Base-by-base conservation (phyloP, 192 early-diverging fungal species). In the Coemansia asiatica region DNA sequence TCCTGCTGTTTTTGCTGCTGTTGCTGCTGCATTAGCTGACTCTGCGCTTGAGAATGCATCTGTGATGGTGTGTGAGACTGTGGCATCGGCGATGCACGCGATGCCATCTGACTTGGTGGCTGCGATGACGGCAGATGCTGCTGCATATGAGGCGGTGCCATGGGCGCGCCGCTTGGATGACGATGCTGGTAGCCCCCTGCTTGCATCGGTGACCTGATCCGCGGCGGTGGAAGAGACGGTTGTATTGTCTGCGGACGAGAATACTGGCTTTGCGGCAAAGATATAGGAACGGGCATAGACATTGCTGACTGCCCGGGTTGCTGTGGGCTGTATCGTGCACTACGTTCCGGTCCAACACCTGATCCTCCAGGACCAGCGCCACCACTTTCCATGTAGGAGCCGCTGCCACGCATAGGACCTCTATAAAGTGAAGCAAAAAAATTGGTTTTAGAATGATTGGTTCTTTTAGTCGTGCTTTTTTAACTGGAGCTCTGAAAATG, bases 261-360 rank as follows among this genome's bases (percentile, higher is more conserved):
- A 8, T 28, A 28, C 44, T 29, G 59, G 16, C 10, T 18, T 44
- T 49, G 46, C 22, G 71, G 77, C 31, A 53, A 50, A 0, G 59
- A 56, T 38, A 66, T 63, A 5, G 71, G 71, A 60, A 71, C 48
- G 1, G 71, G 67, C 58, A 79, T 79, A 1, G 71, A 64, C 62
- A 79, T 79, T 13, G 76, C 71, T 23, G 77, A 67, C 9, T 61
- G 50, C 26, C 55, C 50, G 46, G 65, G 64, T 9, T 66, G 60
- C 60, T 62, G 63, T 16, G 71, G 60, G 29, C 58, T 60, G 49
- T 61, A 68, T 9, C 58, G 66, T 19, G 44, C 35, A 29, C 22
- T 38, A 48, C 49, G 48, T 25, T 68, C 66, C 27, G 66, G 50
- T 16, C 58, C 58, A 29, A 27, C 40, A 13, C 38, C 40, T 6